Percentiles rank a stretch among this genome's conserved stretches.
Conservation (phyloP, 306 rosid species). For the Medicago lupulina region DNA sequence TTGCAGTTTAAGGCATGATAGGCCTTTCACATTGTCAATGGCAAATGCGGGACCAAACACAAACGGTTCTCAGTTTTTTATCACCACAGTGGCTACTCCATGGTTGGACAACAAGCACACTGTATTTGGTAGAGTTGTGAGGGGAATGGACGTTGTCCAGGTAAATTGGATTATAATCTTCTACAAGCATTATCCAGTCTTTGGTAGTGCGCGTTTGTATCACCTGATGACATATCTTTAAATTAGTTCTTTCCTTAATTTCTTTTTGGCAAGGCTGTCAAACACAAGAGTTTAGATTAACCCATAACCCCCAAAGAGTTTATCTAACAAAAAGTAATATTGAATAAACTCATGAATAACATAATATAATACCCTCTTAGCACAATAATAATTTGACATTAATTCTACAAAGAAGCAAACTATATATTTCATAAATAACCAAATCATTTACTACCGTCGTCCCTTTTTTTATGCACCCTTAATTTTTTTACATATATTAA, state of each 20-base stretch:
- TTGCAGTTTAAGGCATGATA: slow-evolving; percentile 92
- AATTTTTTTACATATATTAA: no score
- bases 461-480: no score
- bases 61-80: slow-evolving; percentile 96
- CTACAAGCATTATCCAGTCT: slow-evolving; percentile 28
- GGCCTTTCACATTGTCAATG: slow-evolving; percentile 97
- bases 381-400: no score
- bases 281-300: not conserved
- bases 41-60: slow-evolving; percentile 96
- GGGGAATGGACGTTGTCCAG: slow-evolving; percentile 99
- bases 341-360: no score
- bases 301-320: not conserved
- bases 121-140: slow-evolving; percentile 89
- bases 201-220: no score
- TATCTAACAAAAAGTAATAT: no score
- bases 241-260: slow-evolving; percentile 1
- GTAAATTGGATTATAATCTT: slow-evolving; percentile 51
- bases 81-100: slow-evolving; percentile 99
- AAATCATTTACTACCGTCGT: no score
- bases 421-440: no score
- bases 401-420: no score
- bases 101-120: slow-evolving; percentile 99
- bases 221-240: not conserved
- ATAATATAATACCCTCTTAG: no score
- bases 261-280: not conserved